Percentiles rank a stretch among this genome's conserved stretches.
These are phyloP conservation scores for Cryomyces minteri DNA, from an alignment of 495 filamentous ascomycete genomes.

Conservation along the genomic window DNA sequence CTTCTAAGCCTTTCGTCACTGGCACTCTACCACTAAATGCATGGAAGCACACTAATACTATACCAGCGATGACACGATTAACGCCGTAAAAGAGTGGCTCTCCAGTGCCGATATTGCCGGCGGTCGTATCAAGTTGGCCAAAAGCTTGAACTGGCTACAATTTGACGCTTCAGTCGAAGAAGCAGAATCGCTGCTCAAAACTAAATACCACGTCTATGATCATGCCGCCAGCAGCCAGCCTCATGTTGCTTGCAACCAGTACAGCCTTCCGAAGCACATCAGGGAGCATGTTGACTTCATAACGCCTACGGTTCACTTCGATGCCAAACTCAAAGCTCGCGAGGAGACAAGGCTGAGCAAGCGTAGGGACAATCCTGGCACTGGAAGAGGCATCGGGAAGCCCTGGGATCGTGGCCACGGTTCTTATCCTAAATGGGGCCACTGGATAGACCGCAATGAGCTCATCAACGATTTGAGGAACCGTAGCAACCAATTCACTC, in stretches of 20 bases:
- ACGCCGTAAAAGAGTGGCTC: conserved; percentile 8
- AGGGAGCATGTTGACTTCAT: conserved; percentile 18
- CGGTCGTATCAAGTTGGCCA: conserved; percentile 1
- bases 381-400: neutral
- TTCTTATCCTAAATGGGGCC: too few species aligned
- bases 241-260: conserved; percentile 9
- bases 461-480: conserved; percentile 11
- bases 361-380: conserved; percentile 13
- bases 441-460: too few species aligned
- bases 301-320: conserved; percentile 18
- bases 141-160: conserved; percentile 1
- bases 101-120: neutral
- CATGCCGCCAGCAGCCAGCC: conserved; percentile 2
- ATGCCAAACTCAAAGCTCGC: conserved; percentile 11
- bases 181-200: conserved; percentile 10
- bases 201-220: conserved; percentile 10
- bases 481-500: conserved; percentile 30
- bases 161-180: conserved; percentile 10
- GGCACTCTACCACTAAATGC: too few species aligned
- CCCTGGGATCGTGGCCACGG: too few species aligned
- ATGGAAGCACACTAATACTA: too few species aligned
- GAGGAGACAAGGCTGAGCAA: conserved; percentile 3
- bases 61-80: neutral
- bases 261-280: conserved; percentile 14
- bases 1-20: too few species aligned